Evolutionary conservation across 768 basidiomycete species (phyloP).

Genomic region (Russula dissimulans): DNA sequence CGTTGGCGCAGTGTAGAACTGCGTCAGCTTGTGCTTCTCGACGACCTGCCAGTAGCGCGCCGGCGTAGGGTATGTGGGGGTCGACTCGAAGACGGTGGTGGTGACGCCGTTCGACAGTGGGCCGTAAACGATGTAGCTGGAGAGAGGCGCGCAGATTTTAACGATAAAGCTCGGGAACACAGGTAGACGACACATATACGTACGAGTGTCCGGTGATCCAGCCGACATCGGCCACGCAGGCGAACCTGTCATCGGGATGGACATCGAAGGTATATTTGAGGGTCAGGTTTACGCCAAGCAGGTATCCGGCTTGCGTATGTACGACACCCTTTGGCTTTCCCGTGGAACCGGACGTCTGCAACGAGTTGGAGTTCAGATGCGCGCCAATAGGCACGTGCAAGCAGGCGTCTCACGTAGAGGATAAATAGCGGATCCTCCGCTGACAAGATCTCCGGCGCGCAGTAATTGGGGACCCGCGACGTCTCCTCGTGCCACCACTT

Average conservation of each 20-base stretch:
- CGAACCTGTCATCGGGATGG: constrained; percentile 92
- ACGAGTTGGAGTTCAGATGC: neutral
- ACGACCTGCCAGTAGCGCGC: constrained; percentile 97
- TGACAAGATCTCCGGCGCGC: constrained; percentile 79
- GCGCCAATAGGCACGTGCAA: neutral
- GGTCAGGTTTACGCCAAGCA: constrained; percentile 84
- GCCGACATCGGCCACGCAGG: constrained; percentile 97
- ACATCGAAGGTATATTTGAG: constrained; percentile 98
- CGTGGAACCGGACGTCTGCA: constrained; percentile 85
- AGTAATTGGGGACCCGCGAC: constrained; percentile 75
- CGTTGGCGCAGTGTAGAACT: constrained; percentile 91
- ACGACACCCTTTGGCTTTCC: constrained; percentile 98
- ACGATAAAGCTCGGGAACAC: neutral
- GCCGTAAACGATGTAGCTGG: constrained; percentile 87
- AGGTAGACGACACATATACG: constrained; percentile 7
- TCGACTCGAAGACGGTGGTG: constrained; percentile 92
- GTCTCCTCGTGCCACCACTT: constrained; percentile 96
- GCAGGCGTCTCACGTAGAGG: constrained; percentile 68
- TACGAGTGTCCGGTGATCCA: constrained; percentile 97
- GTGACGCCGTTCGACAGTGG: constrained; percentile 78
- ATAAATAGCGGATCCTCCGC: constrained; percentile 98
- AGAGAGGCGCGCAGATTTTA: neutral
- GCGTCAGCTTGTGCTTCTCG: constrained; percentile 85
- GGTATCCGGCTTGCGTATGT: constrained; percentile 81
- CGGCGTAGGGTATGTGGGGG: constrained; percentile 93